Evolutionary conservation across 2,329 filamentous ascomycete genomes (phyloP), one percentile per base, ranked within the genome.

Genomic region (Verticillium longisporum): DNA sequence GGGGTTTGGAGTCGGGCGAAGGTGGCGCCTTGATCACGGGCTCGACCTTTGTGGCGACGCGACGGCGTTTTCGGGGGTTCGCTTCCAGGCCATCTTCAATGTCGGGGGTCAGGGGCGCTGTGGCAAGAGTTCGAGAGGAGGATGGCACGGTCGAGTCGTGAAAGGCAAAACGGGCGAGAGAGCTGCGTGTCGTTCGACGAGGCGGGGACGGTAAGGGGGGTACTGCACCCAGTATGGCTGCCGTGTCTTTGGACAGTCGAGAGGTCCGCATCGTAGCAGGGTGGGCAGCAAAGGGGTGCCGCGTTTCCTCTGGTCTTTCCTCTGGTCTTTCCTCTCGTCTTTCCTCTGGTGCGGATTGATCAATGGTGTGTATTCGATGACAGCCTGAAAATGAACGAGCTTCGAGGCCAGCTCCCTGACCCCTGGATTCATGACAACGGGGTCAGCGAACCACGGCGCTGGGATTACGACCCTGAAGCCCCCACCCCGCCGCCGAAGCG

Each of bases 211-310:
- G 67, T 53, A 73, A 60, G 10, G 64, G 63, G 1, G 64, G 56
- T 37, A 61, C 31, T 32, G 31, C 15, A 63, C 53, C 68, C 68
- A 58, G 37, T 38, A 86, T 71, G 64, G 80, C 84, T 9, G 83
- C 74, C 1, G 85, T 83, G 36, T 88, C 84, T 67, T 79, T 78
- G 10, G 85, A 85, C 60, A 85, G 73, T 53, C 80, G 77, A 9
- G 85, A 87, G 5, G 83, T 82, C 45, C 81, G 77, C 84, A 87
- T 87, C 41, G n/a, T 41, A 13, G 10, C 5, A 11, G 31, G 7
- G 10, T 15, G 34, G 32, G 14, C 54, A 10, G n/a, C n/a, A 10
- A 13, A 31, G 11, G 13, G 55, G 6, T 21, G 55, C n/a, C 32
- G 32, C 9, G 6, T 50, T n/a, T n/a, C n/a, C n/a, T n/a, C n/a